Evolutionary conservation across 2,329 filamentous ascomycete genomes (phyloP).

Genomic region (Penicillium sp.): DNA sequence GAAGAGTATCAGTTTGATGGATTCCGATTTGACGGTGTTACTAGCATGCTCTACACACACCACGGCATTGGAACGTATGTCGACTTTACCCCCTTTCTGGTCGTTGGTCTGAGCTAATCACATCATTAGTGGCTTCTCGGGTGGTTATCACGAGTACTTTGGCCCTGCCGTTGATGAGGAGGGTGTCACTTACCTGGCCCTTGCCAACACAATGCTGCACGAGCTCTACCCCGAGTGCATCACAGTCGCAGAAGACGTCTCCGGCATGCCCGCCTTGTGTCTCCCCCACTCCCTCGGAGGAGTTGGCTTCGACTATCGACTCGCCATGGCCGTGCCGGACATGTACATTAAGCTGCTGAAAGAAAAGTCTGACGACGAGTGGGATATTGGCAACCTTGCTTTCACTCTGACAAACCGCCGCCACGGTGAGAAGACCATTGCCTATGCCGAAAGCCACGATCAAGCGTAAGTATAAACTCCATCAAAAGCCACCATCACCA

Average conservation of each 20-base stretch:
- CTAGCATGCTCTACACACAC: conserved; percentile 95
- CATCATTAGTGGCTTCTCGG: conserved; percentile 77
- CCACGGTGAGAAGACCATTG: conserved; percentile 97
- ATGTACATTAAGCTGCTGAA: conserved; percentile 99
- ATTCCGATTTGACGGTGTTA: conserved; percentile 97
- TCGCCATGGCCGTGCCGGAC: conserved; percentile 97
- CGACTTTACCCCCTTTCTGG: background rate
- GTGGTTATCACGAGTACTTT: conserved; percentile 98
- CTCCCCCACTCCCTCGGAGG: conserved; percentile 82
- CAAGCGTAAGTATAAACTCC: conserved; percentile 72
- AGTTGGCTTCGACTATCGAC: conserved; percentile 93
- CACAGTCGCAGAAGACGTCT: conserved; percentile 95
- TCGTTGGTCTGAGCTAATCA: background rate
- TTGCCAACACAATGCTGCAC: conserved; percentile 96
- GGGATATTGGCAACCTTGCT: conserved; percentile 84
- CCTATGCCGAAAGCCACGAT: conserved; percentile 95
- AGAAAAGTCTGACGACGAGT: conserved; percentile 85
- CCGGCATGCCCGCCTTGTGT: conserved; percentile 97
- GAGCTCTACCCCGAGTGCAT: conserved; percentile 83
- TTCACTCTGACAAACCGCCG: conserved; percentile 90
- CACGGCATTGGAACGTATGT: conserved; percentile 95
- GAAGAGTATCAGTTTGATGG: conserved; percentile 96
- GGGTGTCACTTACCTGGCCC: conserved; percentile 89
- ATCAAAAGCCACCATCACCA: background rate
- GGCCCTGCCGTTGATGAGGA: conserved; percentile 87